A percentile compares a stretch with the other conserved stretches of the same genome.
These are phyloP conservation scores for Mortierella sp. DNA, from an alignment of 371 early-diverging fungal species.

Conservation along the genomic window DNA sequence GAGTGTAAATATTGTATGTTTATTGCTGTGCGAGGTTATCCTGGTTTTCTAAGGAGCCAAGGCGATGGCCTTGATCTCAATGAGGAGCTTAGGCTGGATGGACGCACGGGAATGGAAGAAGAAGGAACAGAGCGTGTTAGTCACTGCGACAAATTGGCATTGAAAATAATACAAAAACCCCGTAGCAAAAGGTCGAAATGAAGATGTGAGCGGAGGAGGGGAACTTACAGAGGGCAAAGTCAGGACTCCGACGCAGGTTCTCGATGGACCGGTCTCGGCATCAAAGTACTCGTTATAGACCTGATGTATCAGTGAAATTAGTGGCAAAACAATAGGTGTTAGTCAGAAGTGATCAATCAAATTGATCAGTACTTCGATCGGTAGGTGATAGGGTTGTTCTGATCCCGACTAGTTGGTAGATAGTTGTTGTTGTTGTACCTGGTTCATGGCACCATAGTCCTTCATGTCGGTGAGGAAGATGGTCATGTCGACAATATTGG, in stretches of 20 bases:
- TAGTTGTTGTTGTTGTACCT: conserved; percentile 42
- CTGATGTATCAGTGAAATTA: conserved; percentile 14
- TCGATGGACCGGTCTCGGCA: conserved; percentile 64
- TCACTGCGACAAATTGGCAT: background rate
- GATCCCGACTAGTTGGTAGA: too few relatives aligned
- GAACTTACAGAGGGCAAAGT: conserved; percentile 60
- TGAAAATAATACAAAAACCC: background rate
- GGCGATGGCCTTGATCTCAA: conserved; percentile 69
- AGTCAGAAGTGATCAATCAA: background rate
- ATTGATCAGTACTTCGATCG: background rate
- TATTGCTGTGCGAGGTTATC: background rate
- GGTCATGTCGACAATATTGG: conserved; percentile 73
- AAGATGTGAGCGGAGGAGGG: background rate
- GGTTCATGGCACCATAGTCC: conserved; percentile 74
- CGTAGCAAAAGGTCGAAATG: background rate
- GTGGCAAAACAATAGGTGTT: background rate
- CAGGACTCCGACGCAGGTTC: conserved; percentile 68
- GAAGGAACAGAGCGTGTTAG: background rate
- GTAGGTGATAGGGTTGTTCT: background rate
- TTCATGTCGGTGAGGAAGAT: conserved; percentile 79
- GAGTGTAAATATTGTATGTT: background rate
- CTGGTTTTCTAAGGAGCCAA: conserved; percentile 31
- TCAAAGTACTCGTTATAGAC: conserved; percentile 68
- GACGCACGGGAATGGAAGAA: background rate
- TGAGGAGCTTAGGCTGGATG: conserved; percentile 61